Conservation (phyloP, 2,329 filamentous ascomycete genomes). For the Nemania sp. region DNA sequence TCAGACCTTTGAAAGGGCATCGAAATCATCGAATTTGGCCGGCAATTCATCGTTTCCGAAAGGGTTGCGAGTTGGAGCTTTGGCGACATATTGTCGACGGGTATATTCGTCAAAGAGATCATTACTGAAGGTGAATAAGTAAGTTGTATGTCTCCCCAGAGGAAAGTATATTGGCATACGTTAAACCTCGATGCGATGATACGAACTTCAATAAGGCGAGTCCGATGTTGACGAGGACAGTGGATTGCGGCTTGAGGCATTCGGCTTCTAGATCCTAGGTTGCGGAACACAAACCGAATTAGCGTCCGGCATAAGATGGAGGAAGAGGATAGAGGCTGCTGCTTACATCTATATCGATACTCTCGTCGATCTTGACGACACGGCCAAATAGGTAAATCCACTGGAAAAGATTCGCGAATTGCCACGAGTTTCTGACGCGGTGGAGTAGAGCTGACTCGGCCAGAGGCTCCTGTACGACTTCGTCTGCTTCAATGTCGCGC, state of each 20-base stretch:
- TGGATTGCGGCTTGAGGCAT: slow-evolving; percentile 79
- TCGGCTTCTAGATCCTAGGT: slow-evolving; percentile 82
- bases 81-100: slow-evolving; percentile 83
- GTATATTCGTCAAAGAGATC: slow-evolving; percentile 95
- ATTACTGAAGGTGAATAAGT: slow-evolving; percentile 54
- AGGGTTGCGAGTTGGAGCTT: slow-evolving; percentile 77
- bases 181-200: slow-evolving; percentile 89
- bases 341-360: slow-evolving; percentile 84
- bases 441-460: slow-evolving; percentile 54
- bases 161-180: slow-evolving; percentile 60
- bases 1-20: slow-evolving; percentile 74
- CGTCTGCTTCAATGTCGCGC: slow-evolving; percentile 46
- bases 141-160: slow-evolving; percentile 8
- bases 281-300: slow-evolving; percentile 1
- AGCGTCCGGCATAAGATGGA: neutral
- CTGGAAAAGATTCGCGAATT: slow-evolving; percentile 91
- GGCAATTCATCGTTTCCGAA: slow-evolving; percentile 79
- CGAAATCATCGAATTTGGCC: slow-evolving; percentile 76
- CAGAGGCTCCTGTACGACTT: slow-evolving; percentile 25
- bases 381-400: slow-evolving; percentile 92
- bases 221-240: slow-evolving; percentile 77
- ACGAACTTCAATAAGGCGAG: slow-evolving; percentile 88
- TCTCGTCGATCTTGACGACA: slow-evolving; percentile 85
- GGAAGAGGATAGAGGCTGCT: neutral
- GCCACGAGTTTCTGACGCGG: slow-evolving; percentile 86